Evolutionary conservation across 805 yeast genomes (phyloP).

Genomic region (Henningerozyma blattae): DNA sequence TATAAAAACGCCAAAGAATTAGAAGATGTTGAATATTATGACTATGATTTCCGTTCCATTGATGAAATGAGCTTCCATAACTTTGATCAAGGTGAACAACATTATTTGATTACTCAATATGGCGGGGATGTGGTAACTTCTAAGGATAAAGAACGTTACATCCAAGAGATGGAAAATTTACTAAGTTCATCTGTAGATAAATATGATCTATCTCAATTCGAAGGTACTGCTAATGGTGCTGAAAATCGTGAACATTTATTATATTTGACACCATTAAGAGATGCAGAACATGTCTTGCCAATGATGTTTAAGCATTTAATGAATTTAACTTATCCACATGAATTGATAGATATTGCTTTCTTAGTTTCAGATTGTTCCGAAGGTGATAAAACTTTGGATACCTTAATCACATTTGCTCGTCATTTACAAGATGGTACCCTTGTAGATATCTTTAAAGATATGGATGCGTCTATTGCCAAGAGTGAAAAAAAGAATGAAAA

Average conservation of each 20-base stretch:
- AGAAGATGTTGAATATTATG: constrained; percentile 23
- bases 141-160: constrained; percentile 18
- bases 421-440: constrained; percentile 64
- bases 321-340: constrained; percentile 79
- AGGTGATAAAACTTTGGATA: constrained; percentile 52
- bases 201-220: constrained; percentile 49
- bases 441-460: constrained; percentile 26
- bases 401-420: constrained; percentile 50
- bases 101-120: constrained; percentile 25
- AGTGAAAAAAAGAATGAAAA: constrained; percentile 33
- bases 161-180: constrained; percentile 27
- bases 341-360: constrained; percentile 67
- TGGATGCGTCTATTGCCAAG: constrained; percentile 5
- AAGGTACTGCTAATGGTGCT: constrained; percentile 40
- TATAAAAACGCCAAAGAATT: constrained; percentile 3
- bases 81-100: constrained; percentile 29
- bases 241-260: constrained; percentile 49
- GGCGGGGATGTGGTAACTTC: constrained; percentile 23
- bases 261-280: constrained; percentile 63
- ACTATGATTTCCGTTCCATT: constrained; percentile 24
- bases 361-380: constrained; percentile 70
- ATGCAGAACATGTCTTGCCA: constrained; percentile 67
- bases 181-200: constrained; percentile 39
- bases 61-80: constrained; percentile 23
- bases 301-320: constrained; percentile 75